These are phyloP conservation scores for Collybiopsis luxurians DNA, from an alignment of 768 basidiomycete genomes.

Conservation along the genomic window DNA sequence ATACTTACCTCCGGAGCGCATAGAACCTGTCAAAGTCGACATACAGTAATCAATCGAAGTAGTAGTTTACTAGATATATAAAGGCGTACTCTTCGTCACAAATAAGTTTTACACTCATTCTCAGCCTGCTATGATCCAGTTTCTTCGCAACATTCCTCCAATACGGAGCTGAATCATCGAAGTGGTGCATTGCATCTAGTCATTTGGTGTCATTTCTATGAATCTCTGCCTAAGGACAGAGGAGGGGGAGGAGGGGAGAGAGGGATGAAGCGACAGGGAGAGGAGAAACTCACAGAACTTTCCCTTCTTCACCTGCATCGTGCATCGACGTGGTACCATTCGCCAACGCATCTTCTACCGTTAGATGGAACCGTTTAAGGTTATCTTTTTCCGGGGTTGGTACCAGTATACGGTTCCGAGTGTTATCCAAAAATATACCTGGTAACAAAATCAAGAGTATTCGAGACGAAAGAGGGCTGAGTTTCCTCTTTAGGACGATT, in stretches of 20 bases:
- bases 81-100: not conserved
- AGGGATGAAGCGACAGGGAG: no score
- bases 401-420: not conserved
- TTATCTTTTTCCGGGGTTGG: not conserved
- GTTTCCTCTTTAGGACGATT: constrained; percentile 61
- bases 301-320: constrained; percentile 7
- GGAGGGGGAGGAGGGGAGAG: no score
- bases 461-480: constrained; percentile 28
- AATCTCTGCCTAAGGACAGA: no score
- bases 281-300: no score
- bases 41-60: not conserved
- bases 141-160: constrained; percentile 2
- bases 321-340: constrained; percentile 7
- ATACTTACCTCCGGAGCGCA: constrained; percentile 86
- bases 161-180: not conserved
- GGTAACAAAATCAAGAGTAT: not conserved
- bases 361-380: not conserved
- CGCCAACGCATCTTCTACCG: constrained; percentile 1
- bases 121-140: constrained; percentile 1
- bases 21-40: constrained; percentile 59
- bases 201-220: no score
- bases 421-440: constrained; percentile 2
- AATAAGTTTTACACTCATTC: constrained; percentile 6
- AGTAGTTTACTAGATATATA: not conserved
- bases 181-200: constrained; percentile 5